phyloP scores from a whole-genome alignment of 768 basidiomycete species.

The Calocybe cyanea region DNA sequence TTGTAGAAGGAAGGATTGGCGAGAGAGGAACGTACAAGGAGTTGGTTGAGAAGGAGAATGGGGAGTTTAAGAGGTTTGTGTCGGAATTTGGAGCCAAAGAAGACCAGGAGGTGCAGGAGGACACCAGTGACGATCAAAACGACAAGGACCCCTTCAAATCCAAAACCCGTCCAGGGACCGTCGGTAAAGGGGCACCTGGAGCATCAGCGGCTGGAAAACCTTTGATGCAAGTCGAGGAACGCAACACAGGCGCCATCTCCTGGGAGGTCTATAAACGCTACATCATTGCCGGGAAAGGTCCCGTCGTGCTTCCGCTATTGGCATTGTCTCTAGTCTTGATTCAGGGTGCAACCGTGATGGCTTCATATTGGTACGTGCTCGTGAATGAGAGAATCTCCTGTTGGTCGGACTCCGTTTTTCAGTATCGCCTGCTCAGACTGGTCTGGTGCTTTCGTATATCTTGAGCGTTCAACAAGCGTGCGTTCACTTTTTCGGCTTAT shows the following conservation, averaged over 20 bases:
- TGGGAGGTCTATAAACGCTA: constrained; percentile 56
- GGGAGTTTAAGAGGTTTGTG: constrained; percentile 69
- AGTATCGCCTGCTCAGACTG: constrained; percentile 77
- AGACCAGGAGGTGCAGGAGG: constrained; percentile 43
- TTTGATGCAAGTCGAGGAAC: constrained; percentile 83
- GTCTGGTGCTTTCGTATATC: constrained; percentile 76
- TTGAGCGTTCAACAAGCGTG: constrained; percentile 70
- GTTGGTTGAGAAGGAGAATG: constrained; percentile 52
- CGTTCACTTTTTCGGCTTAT: constrained; percentile 10
- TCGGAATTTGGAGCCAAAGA: constrained; percentile 74
- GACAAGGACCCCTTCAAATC: constrained; percentile 39
- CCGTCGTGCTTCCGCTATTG: constrained; percentile 61
- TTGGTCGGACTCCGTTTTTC: constrained; percentile 68
- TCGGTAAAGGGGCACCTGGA: constrained; percentile 29
- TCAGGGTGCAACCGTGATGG: constrained; percentile 70
- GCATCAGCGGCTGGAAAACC: constrained; percentile 39
- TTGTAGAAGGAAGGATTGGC: constrained; percentile 72
- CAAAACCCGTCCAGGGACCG: constrained; percentile 29
- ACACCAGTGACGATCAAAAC: constrained; percentile 18
- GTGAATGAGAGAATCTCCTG: too few relatives aligned
- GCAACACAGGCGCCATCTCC: constrained; percentile 71
- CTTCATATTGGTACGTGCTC: constrained; percentile 71
- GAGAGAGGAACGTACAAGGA: constrained; percentile 79
- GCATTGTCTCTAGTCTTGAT: constrained; percentile 56
- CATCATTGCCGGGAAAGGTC: constrained; percentile 65